Conservation (phyloP, 2,329 filamentous ascomycete genomes). For the Epichloe festucae region DNA sequence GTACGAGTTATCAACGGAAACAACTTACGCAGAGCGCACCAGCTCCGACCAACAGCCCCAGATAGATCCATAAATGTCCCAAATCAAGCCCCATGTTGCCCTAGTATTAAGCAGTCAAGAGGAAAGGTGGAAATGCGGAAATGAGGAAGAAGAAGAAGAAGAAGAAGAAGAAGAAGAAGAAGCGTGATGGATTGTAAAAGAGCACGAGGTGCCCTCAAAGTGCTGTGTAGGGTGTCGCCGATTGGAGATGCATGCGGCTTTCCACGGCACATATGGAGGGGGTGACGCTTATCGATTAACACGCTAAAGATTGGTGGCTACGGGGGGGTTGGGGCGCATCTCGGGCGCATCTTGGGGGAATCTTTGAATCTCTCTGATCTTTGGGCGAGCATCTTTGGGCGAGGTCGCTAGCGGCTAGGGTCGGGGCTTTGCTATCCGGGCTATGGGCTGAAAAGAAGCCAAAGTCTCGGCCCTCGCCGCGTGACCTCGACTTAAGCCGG, state of each 20-base stretch:
- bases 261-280: slow-evolving; percentile 3
- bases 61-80: slow-evolving; percentile 27
- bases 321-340: neutral
- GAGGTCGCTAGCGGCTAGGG: no score
- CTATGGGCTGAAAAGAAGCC: no score
- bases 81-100: slow-evolving; percentile 16
- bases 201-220: neutral
- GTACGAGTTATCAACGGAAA: neutral
- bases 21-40: slow-evolving; percentile 29
- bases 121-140: no score
- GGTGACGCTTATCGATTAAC: slow-evolving; percentile 9
- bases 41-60: slow-evolving; percentile 23
- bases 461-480: neutral
- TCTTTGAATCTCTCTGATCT: neutral
- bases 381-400: neutral
- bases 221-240: neutral
- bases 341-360: neutral
- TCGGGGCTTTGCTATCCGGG: no score
- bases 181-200: neutral
- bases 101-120: neutral
- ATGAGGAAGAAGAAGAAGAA: neutral
- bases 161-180: neutral
- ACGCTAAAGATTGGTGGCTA: slow-evolving; percentile 5
- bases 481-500: slow-evolving; percentile 1
- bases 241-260: slow-evolving; percentile 10